phyloP scores from a whole-genome alignment of 2,329 filamentous ascomycete genomes.

The Blumeria hordei region DNA sequence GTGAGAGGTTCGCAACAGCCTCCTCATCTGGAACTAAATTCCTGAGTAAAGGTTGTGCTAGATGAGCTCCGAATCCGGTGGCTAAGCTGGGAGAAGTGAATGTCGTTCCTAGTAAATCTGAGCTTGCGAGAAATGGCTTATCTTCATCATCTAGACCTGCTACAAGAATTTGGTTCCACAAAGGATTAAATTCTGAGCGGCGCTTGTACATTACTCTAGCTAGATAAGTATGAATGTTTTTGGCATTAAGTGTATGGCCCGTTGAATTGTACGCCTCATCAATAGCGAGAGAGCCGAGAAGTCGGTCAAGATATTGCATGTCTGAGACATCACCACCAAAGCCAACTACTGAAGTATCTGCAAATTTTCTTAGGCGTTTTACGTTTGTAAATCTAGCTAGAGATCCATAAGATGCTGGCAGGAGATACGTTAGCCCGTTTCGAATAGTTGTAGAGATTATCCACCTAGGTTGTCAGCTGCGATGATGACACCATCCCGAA shows the following conservation, averaged over 20 bases:
- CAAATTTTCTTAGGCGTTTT: constrained; percentile 80
- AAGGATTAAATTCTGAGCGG: constrained; percentile 81
- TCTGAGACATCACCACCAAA: constrained; percentile 95
- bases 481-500: constrained; percentile 86
- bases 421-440: constrained; percentile 5
- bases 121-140: constrained; percentile 73
- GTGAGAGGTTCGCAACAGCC: constrained; percentile 41
- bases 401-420: constrained; percentile 79
- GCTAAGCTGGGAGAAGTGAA: constrained; percentile 73
- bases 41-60: constrained; percentile 81
- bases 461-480: constrained; percentile 88
- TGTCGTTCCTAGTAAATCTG: constrained; percentile 80
- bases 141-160: constrained; percentile 61
- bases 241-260: constrained; percentile 45
- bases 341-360: constrained; percentile 61
- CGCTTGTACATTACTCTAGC: constrained; percentile 90
- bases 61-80: constrained; percentile 79
- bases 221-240: constrained; percentile 91
- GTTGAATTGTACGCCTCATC: constrained; percentile 53
- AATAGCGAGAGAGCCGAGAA: constrained; percentile 68
- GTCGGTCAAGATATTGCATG: constrained; percentile 94
- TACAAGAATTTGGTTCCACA: constrained; percentile 91
- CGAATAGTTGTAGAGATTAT: background rate
- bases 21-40: constrained; percentile 65
- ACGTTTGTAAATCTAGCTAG: constrained; percentile 91